Evolutionary conservation across 495 filamentous ascomycete species (phyloP).

Genomic region (Oidiodendron maius): DNA sequence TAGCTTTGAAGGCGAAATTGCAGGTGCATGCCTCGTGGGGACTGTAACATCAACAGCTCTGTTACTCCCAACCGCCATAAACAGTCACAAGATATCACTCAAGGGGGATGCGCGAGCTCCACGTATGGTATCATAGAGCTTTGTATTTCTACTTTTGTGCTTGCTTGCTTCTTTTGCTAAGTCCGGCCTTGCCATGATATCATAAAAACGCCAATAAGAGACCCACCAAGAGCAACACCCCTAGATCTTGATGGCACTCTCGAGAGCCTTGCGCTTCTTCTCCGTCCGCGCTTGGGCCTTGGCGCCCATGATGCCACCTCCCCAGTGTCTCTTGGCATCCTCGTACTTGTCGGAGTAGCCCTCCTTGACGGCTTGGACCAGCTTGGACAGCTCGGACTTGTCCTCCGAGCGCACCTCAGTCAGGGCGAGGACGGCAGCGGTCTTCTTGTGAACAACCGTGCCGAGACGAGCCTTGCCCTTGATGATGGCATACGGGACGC

Average conservation of each 20-base stretch:
- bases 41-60: no score
- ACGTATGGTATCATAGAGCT: conserved; percentile 24
- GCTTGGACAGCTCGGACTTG: conserved; percentile 95
- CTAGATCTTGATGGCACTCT: conserved; percentile 94
- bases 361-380: conserved; percentile 94
- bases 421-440: conserved; percentile 89
- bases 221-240: conserved; percentile 12
- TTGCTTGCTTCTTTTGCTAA: conserved; percentile 16
- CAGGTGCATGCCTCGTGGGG: no score
- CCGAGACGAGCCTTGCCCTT: conserved; percentile 99
- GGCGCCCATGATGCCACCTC: conserved; percentile 98
- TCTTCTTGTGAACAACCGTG: conserved; percentile 99
- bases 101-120: not conserved
- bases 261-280: conserved; percentile 95
- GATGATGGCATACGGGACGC: conserved; percentile 96
- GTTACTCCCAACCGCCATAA: no score
- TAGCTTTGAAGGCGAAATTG: no score
- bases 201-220: conserved; percentile 17
- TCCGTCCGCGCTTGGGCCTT: conserved; percentile 90
- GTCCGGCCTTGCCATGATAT: conserved; percentile 19
- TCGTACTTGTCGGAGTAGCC: conserved; percentile 95
- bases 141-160: conserved; percentile 17
- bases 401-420: conserved; percentile 97
- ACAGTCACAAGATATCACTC: not conserved
- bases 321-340: conserved; percentile 90